Evolutionary conservation across 768 basidiomycete genomes (phyloP).

Genomic region (Zangia roseola): DNA sequence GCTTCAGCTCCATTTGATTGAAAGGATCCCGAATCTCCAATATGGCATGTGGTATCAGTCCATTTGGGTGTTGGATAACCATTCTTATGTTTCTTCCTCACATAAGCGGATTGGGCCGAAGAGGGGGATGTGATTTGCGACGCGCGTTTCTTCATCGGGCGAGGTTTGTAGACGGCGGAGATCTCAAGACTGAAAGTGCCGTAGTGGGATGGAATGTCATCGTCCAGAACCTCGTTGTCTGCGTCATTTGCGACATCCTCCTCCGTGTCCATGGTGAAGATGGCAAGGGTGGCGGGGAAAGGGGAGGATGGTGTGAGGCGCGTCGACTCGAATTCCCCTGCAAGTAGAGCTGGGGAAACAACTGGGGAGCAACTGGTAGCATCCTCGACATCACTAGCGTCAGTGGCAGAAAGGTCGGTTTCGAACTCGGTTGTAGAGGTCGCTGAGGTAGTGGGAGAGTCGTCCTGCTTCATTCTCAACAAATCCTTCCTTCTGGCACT

Average conservation of each 20-base stretch:
- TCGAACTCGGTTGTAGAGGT: constrained; percentile 42
- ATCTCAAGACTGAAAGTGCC: constrained; percentile 60
- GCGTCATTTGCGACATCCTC: constrained; percentile 34
- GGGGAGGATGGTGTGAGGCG: background rate
- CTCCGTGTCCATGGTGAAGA: constrained; percentile 51
- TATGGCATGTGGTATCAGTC: background rate
- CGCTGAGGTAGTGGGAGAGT: constrained; percentile 34
- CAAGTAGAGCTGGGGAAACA: constrained; percentile 7
- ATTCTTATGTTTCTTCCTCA: constrained; percentile 30
- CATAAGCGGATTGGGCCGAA: constrained; percentile 3
- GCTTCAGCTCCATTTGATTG: constrained; percentile 29
- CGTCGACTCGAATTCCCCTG: background rate
- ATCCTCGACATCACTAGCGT: constrained; percentile 40
- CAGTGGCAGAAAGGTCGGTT: constrained; percentile 36
- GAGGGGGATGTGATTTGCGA: constrained; percentile 32
- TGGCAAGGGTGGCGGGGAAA: constrained; percentile 23
- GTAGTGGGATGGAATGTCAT: background rate
- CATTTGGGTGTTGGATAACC: constrained; percentile 12
- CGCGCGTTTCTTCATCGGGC: constrained; percentile 51
- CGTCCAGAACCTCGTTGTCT: constrained; percentile 23
- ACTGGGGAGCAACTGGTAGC: constrained; percentile 6
- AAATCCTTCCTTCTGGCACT: constrained; percentile 36
- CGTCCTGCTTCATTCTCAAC: constrained; percentile 23
- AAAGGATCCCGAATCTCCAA: background rate
- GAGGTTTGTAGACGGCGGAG: constrained; percentile 69